Base-by-base conservation (phyloP, 2,329 filamentous ascomycete genomes). In the Botrytis aclada region DNA sequence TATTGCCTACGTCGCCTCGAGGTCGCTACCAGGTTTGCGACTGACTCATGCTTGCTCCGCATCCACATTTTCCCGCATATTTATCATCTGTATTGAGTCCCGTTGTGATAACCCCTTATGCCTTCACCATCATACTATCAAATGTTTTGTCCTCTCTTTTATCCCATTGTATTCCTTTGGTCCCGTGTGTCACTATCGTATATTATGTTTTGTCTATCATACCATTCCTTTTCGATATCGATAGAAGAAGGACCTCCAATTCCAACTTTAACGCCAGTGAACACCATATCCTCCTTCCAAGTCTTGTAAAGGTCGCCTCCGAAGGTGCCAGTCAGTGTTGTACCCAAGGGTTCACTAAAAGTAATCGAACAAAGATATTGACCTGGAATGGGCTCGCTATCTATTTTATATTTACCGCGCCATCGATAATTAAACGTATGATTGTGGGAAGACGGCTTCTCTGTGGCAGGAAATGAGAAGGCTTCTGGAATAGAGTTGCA, bases 41-140 rank as follows among this genome's bases (percentile, higher is more conserved):
- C 4, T n/a, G 22, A 54, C 25, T 14, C 12, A 54, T 54, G 47
- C 22, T 54, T 54, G 47, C 25, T n/a, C 16, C 4, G 25, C 25
- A 16, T n/a, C 47, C 6, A 54, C 0, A 14, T n/a, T n/a, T 0
- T 16, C 14, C 25, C 29, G 25, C 25, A 54, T n/a, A 0, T 16
- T 10, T 12, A 6, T 54, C 47, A n/a, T 54, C 34, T 10, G 12
- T 9, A 7, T n/a, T 39, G 22, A 39, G 20, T 16, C 34, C 34
- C 12, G 14, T 22, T 12, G 12, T 39, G 22, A 61, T n/a, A 37
- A 39, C 12, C 16, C 58, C 18, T 39, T 9, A 39, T 61, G 34
- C 14, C 6, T 39, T 12, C 16, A 5, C 3, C 12, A 39, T 39
- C 22, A 39, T 7, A 3, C 2, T 61, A n/a, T 22, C 22, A n/a